A percentile compares a stretch with the other conserved stretches of the same genome.
phyloP scores from a whole-genome alignment of 345 rosid genomes.

The Gossypium rotundifolium region DNA sequence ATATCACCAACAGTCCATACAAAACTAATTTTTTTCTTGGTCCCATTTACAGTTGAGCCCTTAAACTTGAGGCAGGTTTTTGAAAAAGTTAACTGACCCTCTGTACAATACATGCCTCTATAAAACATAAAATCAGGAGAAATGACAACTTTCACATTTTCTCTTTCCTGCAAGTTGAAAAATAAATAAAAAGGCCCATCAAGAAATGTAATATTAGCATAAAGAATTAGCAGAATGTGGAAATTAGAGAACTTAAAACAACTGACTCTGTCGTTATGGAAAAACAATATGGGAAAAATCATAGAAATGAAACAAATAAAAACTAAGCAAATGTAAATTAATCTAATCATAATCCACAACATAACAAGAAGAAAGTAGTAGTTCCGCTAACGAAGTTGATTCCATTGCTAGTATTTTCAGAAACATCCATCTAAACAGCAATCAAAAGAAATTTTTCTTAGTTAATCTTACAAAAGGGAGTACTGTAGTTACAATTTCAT shows the following conservation, averaged over 20 bases:
- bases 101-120: constrained; percentile 38
- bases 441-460: not conserved
- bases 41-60: constrained; percentile 34
- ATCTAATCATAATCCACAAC: not conserved
- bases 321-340: not conserved
- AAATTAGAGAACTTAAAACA: not conserved
- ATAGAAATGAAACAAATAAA: not conserved
- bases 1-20: constrained; percentile 47
- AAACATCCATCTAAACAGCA: not conserved
- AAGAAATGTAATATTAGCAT: not conserved
- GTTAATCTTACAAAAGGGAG: constrained; percentile 5
- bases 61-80: constrained; percentile 37
- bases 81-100: constrained; percentile 44
- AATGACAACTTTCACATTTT: constrained; percentile 33
- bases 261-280: not conserved
- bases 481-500: constrained; percentile 33
- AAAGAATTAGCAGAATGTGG: not conserved
- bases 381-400: not conserved
- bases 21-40: constrained; percentile 28
- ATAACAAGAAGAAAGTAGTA: not conserved
- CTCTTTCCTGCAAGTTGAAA: constrained; percentile 38
- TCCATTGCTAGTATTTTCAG: not conserved
- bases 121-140: constrained; percentile 43
- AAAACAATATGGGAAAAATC: not conserved
- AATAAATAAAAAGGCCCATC: not conserved